Percentiles rank a stretch among this genome's conserved stretches.
Evolutionary conservation across 1,284 basidiomycete genomes (phyloP).

Genomic region (Malassezia caprae): DNA sequence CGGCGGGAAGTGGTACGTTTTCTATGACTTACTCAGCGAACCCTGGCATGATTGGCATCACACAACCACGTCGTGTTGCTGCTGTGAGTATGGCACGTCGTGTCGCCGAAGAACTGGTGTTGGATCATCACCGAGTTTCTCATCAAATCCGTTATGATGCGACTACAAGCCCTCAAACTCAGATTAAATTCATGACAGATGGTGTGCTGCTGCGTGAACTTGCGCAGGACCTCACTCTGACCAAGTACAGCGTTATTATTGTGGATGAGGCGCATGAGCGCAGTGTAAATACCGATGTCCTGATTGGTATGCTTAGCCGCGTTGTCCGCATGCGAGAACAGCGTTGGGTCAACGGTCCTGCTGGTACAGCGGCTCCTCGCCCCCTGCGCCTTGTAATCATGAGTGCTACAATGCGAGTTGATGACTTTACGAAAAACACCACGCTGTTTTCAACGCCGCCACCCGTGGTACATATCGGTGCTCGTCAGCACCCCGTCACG

Average conservation of each 20-base stretch:
- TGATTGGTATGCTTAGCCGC: constrained; percentile 87
- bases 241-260: constrained; percentile 74
- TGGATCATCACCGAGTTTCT: constrained; percentile 70
- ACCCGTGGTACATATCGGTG: constrained; percentile 77
- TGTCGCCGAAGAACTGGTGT: constrained; percentile 74
- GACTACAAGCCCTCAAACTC: constrained; percentile 74
- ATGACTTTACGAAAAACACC: constrained; percentile 81
- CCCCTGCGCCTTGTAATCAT: constrained; percentile 91
- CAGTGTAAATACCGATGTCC: constrained; percentile 94
- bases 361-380: constrained; percentile 49
- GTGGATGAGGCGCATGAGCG: constrained; percentile 97
- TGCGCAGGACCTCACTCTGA: constrained; percentile 76
- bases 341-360: constrained; percentile 31
- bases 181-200: constrained; percentile 99
- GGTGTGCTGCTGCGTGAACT: constrained; percentile 90
- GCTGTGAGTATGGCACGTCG: constrained; percentile 90
- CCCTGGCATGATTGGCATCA: constrained; percentile 94
- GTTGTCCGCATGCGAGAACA: constrained; percentile 69
- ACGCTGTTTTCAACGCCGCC: constrained; percentile 72
- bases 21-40: constrained; percentile 57
- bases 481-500: constrained; percentile 89
- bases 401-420: constrained; percentile 91
- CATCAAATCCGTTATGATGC: constrained; percentile 97
- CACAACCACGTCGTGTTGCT: constrained; percentile 92
- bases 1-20: constrained; percentile 60